Base-by-base conservation (phyloP, 148 eudicot genomes). In the Rhododendron griersonianum region DNA sequence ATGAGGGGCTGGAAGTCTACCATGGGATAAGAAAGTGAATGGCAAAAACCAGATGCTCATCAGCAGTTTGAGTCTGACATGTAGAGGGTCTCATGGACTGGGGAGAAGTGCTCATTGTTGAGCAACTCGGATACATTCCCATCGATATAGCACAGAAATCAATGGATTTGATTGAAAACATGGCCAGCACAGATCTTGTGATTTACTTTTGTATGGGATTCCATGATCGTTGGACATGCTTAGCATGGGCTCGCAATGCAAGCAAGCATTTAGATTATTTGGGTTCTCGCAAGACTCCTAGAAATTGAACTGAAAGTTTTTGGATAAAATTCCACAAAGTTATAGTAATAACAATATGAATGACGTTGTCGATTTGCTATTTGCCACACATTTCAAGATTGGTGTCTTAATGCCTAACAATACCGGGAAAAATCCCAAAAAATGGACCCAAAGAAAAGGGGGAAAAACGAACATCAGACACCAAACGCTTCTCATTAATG, bases 161-260 rank as follows among this genome's bases (percentile, higher is more conserved):
- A 57, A 57, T 4, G 18, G 23, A 57, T 3, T 16, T 92, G 19
- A 91, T 90, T 84, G 82, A 78, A 69, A 55, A n/a, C 19, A 87
- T 90, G 87, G 79, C 28, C 47, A 39, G 55, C 65, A 92, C 89
- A 80, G 93, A 92, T 86, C 50, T 91, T 35, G 82, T 90, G 45
- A 51, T 13, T 51, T 51, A 51, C 16, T 51, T 51, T 1, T 13
- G 87, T 92, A 5, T 91, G 93, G 91, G 90, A 91, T 78, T 88
- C 93, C 74, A 91, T 92, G 90, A 92, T 92, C 79, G 74, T 85
- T 15, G 92, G 93, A 10, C 86, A 86, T 84, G 90, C 91, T 74
- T 80, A 87, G 82, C 88, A 91, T 65, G 92, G 94, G 71, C 86
- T 85, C 11, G 88, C 88, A 37, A n/a, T 65, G 59, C 85, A 90